Conservation (phyloP, 116 monocot genomes). For the Iris pallida region DNA sequence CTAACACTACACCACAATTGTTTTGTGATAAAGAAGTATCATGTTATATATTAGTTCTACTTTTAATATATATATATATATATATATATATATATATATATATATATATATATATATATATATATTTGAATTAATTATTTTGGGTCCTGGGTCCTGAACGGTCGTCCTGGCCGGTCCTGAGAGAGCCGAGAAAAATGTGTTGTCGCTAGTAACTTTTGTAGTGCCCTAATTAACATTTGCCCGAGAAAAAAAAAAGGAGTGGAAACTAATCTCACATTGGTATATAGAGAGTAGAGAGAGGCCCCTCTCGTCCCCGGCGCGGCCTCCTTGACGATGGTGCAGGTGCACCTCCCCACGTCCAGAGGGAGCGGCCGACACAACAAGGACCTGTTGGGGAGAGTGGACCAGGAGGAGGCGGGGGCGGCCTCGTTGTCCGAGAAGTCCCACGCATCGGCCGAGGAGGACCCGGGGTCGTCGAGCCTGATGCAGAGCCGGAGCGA, state of each 20-base stretch:
- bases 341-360: slow-evolving; percentile 81
- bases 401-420: slow-evolving; percentile 91
- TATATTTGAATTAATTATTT: no score
- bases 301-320: slow-evolving; percentile 18
- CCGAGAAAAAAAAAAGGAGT: neutral
- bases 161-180: no score
- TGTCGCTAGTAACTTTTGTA: no score
- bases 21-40: no score
- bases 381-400: slow-evolving; percentile 82
- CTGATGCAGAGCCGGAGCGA: slow-evolving; percentile 70
- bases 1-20: no score
- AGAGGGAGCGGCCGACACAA: slow-evolving; percentile 62
- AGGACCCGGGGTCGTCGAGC: slow-evolving; percentile 36
- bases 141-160: no score
- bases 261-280: slow-evolving; percentile 45
- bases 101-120: no score
- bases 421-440: slow-evolving; percentile 91
- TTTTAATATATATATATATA: no score
- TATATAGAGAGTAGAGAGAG: slow-evolving; percentile 66
- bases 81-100: no score
- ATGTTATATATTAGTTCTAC: no score
- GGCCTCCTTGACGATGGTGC: slow-evolving; percentile 54
- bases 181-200: no score
- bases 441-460: slow-evolving; percentile 69
- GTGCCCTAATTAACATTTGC: neutral